Base-by-base conservation (phyloP, 148 eudicot species). In the Rhododendron griersonianum region DNA sequence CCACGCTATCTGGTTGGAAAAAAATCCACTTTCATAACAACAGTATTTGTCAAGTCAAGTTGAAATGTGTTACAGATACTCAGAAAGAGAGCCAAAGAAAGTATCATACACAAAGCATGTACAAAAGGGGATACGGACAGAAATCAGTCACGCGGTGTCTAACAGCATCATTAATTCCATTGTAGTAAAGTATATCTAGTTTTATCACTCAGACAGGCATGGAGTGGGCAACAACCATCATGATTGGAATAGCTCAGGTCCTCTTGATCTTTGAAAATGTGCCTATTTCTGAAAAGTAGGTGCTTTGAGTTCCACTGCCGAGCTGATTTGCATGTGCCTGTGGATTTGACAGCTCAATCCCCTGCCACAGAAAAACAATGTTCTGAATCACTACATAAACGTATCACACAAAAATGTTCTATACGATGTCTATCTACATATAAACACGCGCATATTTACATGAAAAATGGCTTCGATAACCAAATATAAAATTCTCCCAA, bases 271-370 rank as follows among this genome's bases (percentile, higher is more conserved):
- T 97, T 23, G 99, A 95, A 88, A 97, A 95, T 25, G 98, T 95
- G 51, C 99, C 99, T 21, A 92, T 94, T 87, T 97, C 98, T 41
- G 99, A 97, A 89, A 97, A 97, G 82, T 97, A 97, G 55, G 99
- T 95, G 87, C 99, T 97, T 86, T 96, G 99, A 47, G 96, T 97
- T 85, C 99, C 99, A 85, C 95, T 91, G 19, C 96, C 99, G 25
- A 97, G 93, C 86, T 93, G 97, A 90, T 95, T 95, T n/a, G 92
- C 96, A 82, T 86, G 91, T 67, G 99, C 99, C 87, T 95, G 99
- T 53, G 99, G 99, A 91, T 97, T 95, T 73, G 98, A 84, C 53
- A 97, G 95, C 91, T 97, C 98, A 45, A 97, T 95, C 23, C 99
- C 99, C 98, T 95, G 94, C 82, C 15, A 87, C 45, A 76, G 51